Evolutionary conservation across 495 filamentous ascomycete genomes (phyloP), one percentile per base, ranked within the genome.

Genomic region (Tuber magnatum): DNA sequence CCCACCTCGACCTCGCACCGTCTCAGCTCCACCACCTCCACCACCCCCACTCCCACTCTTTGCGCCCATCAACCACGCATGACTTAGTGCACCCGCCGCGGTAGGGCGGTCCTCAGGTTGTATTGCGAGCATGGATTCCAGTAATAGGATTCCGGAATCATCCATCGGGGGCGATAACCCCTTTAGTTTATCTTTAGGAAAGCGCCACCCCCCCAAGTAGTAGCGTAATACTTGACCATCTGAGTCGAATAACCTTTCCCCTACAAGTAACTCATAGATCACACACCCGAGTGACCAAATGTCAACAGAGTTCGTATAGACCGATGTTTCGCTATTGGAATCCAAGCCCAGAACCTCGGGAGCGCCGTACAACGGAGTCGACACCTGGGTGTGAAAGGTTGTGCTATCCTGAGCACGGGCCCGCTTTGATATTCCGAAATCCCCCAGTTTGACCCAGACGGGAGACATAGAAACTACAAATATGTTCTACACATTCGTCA

Each of bases 281-380:
- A 51, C 48, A 51, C 48, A 51, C n/a, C 48, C 48, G 48, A 51
- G 48, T 51, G 48, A 51, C 48, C 48, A 51, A n/a, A 51, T 51
- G 24, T 51, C 48, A 12, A 51, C 48, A n/a, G 48, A 51, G 8
- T 51, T 51, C 7, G 48, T 51, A 10, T 51, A 51, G 24, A n/a
- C 24, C 0, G 48, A 51, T 0, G 48, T 51, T n/a, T n/a, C 24
- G 48, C 48, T 51, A 3, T 12, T 9, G 48, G 48, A n/a, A 22
- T 51, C 48, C 9, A 51, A 51, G 0, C 48, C 48, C 7, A 51
- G 48, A n/a, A 51, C 48, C 8, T 51, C 48, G 8, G 48, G 48
- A 51, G 48, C 48, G 24, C 48, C 10, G 7, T 51, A 51, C 6
- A 10, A 5, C 10, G 8, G 24, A n/a, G 48, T 51, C n/a, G 48